Conservation (phyloP, 2,329 filamentous ascomycete species). For the Aspergillus sp. region DNA sequence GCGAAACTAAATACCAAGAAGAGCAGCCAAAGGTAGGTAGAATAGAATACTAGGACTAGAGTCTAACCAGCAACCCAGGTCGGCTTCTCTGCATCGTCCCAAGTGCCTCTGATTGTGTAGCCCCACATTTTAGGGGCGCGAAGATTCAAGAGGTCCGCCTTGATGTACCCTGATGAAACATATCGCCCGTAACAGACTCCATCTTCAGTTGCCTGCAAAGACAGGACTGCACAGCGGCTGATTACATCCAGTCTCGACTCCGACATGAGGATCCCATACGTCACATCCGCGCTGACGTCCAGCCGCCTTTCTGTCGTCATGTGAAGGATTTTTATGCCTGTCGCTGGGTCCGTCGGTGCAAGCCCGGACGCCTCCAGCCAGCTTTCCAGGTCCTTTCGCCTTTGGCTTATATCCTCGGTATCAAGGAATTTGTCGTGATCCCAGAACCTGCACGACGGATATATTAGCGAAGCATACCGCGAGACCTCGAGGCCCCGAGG, state of each 20-base stretch:
- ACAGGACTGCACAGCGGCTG: neutral
- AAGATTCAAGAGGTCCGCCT: too few species aligned
- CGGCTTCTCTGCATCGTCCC: too few species aligned
- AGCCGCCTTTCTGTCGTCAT: neutral
- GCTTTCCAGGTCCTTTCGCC: neutral
- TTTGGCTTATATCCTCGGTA: neutral
- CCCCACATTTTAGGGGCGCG: too few species aligned
- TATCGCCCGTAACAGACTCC: neutral
- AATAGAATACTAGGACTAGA: too few species aligned
- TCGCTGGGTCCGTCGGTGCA: neutral
- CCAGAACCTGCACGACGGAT: neutral
- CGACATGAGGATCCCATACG: neutral
- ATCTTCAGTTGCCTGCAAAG: neutral
- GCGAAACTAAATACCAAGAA: too few species aligned
- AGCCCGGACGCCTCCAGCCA: neutral
- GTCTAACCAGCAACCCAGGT: too few species aligned
- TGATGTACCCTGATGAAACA: neutral
- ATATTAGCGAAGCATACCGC: neutral
- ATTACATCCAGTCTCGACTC: neutral
- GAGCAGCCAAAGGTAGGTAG: too few species aligned
- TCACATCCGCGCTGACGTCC: neutral
- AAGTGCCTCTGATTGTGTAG: too few species aligned
- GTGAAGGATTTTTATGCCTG: neutral
- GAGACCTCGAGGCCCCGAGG: neutral
- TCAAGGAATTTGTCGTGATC: neutral